These are phyloP conservation scores for Aspergillus nidulans DNA, from an alignment of 495 filamentous ascomycete species.

Conservation along the genomic window DNA sequence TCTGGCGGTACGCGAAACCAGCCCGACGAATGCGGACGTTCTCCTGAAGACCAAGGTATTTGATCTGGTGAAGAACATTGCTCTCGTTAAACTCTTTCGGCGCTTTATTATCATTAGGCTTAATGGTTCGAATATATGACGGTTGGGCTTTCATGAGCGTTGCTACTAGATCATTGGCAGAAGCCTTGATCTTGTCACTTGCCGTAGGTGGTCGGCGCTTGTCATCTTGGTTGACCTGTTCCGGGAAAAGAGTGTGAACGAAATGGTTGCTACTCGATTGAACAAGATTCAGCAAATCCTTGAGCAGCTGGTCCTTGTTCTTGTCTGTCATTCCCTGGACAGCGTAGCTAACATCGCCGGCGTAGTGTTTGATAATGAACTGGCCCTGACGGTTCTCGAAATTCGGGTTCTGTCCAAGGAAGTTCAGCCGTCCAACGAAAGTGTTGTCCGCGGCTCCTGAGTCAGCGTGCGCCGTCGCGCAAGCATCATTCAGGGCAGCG, in stretches of 20 bases:
- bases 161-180: conserved; percentile 90
- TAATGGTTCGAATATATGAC: conserved; percentile 98
- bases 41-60: conserved; percentile 97
- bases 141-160: conserved; percentile 97
- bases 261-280: conserved; percentile 79
- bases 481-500: conserved; percentile 94
- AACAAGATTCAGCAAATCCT: conserved; percentile 87
- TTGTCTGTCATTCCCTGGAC: conserved; percentile 98
- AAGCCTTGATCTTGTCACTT: conserved; percentile 94
- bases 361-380: conserved; percentile 99
- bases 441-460: conserved; percentile 90
- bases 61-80: conserved; percentile 98
- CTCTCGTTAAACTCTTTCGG: conserved; percentile 83
- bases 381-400: conserved; percentile 90
- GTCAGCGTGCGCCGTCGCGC: conserved; percentile 94
- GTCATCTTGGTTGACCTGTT: conserved; percentile 94
- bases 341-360: conserved; percentile 93
- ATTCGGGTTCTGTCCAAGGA: conserved; percentile 80
- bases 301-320: conserved; percentile 97
- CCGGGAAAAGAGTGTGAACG: conserved; percentile 81
- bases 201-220: conserved; percentile 90
- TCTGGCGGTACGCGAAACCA: conserved; percentile 96
- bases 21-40: conserved; percentile 97
- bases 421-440: conserved; percentile 87
- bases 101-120: conserved; percentile 98